These are phyloP conservation scores for Auriscalpium vulgare DNA, from an alignment of 768 basidiomycete genomes.

Conservation along the genomic window DNA sequence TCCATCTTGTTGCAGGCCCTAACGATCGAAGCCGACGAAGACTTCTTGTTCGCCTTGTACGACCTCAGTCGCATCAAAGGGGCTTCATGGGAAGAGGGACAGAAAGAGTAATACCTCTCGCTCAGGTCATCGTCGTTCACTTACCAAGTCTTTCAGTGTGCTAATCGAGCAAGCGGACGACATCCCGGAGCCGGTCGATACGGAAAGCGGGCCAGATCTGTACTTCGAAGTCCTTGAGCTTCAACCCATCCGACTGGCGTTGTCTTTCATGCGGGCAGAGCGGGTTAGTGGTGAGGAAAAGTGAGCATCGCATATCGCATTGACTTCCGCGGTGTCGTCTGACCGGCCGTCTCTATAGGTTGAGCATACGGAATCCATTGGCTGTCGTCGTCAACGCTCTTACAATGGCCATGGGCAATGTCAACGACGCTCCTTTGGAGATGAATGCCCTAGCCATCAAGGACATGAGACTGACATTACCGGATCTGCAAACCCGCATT, in stretches of 20 bases:
- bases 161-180: conserved; percentile 63
- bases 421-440: conserved; percentile 91
- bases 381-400: conserved; percentile 91
- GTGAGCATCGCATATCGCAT: conserved; percentile 35
- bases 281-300: conserved; percentile 88
- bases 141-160: conserved; percentile 33
- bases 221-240: conserved; percentile 96
- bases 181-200: conserved; percentile 63
- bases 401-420: conserved; percentile 94
- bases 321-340: not conserved
- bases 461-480: conserved; percentile 82
- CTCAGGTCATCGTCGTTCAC: not conserved
- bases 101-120: conserved; percentile 48
- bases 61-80: conserved; percentile 90
- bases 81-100: conserved; percentile 77
- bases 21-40: conserved; percentile 96
- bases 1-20: conserved; percentile 89
- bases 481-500: conserved; percentile 79
- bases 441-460: conserved; percentile 92
- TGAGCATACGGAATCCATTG: conserved; percentile 81
- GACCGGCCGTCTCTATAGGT: conserved; percentile 28
- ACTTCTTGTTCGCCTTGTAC: conserved; percentile 85
- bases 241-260: conserved; percentile 84
- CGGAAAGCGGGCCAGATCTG: conserved; percentile 65
- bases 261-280: conserved; percentile 98